These are phyloP conservation scores for Chlamydomonas sphaeroides DNA, from an alignment of 139 green algal species.

Conservation along the genomic window DNA sequence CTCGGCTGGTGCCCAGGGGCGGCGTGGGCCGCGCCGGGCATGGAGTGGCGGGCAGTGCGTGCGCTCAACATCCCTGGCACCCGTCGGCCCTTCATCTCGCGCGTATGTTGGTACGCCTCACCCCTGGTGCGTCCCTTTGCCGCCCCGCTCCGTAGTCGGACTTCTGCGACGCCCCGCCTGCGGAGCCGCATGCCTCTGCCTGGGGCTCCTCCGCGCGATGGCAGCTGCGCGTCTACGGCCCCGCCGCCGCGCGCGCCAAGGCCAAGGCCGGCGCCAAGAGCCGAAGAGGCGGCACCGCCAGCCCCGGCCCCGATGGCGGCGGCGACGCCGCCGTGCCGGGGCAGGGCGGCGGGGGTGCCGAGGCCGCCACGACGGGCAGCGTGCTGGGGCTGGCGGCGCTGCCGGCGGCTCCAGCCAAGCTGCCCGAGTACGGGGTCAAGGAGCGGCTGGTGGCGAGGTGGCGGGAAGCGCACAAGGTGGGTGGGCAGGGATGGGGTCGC, in stretches of 20 bases:
- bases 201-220: slow-evolving; percentile 21
- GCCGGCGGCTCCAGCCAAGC: slow-evolving; percentile 33
- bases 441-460: slow-evolving; percentile 69
- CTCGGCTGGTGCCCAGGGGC: too few relatives aligned
- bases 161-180: not conserved
- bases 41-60: too few relatives aligned
- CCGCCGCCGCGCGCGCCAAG: not conserved
- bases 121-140: not conserved
- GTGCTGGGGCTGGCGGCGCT: slow-evolving; percentile 25
- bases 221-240: slow-evolving; percentile 36
- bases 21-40: too few relatives aligned
- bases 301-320: not conserved
- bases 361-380: not conserved
- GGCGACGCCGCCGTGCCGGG: not conserved
- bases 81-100: too few relatives aligned
- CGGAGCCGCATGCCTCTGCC: slow-evolving; percentile 6
- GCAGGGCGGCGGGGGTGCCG: not conserved
- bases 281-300: not conserved
- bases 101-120: not conserved
- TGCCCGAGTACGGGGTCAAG: slow-evolving; percentile 64
- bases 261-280: not conserved
- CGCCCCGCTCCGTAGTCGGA: not conserved
- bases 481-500: not conserved
- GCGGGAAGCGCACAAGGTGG: slow-evolving; percentile 63
- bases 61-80: too few relatives aligned